Evolutionary conservation across 108 stramenopile species (phyloP).

Genomic region (Mayamaea pseudoterrestris): DNA sequence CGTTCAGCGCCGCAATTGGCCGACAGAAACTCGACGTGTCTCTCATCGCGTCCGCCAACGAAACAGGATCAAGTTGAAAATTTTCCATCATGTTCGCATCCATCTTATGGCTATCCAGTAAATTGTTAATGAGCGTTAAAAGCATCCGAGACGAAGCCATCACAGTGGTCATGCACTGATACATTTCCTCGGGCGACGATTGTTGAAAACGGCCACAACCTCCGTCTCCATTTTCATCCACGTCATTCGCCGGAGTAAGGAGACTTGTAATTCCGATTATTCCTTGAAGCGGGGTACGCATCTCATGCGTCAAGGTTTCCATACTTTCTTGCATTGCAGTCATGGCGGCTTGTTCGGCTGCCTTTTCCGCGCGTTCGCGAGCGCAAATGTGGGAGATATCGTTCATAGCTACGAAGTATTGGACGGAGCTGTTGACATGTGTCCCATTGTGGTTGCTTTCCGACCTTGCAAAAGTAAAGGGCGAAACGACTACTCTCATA

Average conservation of each 20-base stretch:
- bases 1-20: slow-evolving; percentile 9
- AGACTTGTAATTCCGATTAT: background rate
- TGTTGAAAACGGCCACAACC: no score
- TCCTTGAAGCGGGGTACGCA: slow-evolving; percentile 2
- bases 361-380: background rate
- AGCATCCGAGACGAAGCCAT: slow-evolving; percentile 11
- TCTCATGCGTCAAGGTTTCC: slow-evolving; percentile 1
- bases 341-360: background rate
- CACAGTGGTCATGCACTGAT: slow-evolving; percentile 6
- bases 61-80: slow-evolving; percentile 4
- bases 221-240: no score
- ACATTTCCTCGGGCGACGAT: no score
- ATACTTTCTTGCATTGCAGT: background rate
- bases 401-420: background rate
- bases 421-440: no score
- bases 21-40: slow-evolving; percentile 8
- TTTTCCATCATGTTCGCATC: slow-evolving; percentile 7
- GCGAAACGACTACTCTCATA: no score
- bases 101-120: slow-evolving; percentile 7
- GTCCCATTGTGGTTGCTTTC: no score
- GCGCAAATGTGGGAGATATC: background rate
- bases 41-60: background rate
- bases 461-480: no score
- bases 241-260: no score
- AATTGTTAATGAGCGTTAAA: slow-evolving; percentile 11